phyloP scores from a whole-genome alignment of 164 flowering plant genomes.

The Malania oleifera region DNA sequence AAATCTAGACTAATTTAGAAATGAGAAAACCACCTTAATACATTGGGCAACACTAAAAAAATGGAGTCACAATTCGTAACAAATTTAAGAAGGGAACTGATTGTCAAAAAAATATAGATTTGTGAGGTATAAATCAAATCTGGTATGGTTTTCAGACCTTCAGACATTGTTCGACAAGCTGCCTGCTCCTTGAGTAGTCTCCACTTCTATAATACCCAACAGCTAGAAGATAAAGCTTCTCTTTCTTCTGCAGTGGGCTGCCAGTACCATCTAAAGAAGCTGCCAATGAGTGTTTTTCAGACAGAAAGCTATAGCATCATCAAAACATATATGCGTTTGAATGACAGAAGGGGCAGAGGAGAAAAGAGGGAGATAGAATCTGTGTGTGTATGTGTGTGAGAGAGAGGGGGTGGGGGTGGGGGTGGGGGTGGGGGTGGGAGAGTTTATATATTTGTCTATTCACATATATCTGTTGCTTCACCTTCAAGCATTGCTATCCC shows the following conservation, averaged over 20 bases:
- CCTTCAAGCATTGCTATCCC: conserved; percentile 37
- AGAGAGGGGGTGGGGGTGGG: no score
- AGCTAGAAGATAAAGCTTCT: conserved; percentile 83
- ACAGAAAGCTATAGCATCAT: no score
- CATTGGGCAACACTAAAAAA: neutral
- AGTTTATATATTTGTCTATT: no score
- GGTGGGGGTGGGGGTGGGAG: no score
- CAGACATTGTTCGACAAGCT: conserved; percentile 62
- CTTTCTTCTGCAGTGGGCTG: conserved; percentile 57
- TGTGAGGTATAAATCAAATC: no score
- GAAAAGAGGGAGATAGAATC: neutral
- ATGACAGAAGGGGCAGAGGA: neutral
- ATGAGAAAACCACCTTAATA: no score
- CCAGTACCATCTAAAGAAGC: conserved; percentile 47
- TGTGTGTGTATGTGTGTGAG: neutral
- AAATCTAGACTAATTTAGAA: no score
- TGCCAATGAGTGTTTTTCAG: conserved; percentile 42
- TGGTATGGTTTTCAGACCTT: conserved; percentile 60
- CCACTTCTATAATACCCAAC: conserved; percentile 85
- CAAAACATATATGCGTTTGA: no score
- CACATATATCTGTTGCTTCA: conserved; percentile 1
- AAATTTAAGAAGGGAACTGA: no score
- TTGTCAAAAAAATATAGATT: no score
- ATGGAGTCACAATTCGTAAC: neutral
- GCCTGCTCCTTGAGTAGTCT: conserved; percentile 68